These are phyloP conservation scores for Solanum phureja DNA, from an alignment of 257 asterid species.

Conservation along the genomic window DNA sequence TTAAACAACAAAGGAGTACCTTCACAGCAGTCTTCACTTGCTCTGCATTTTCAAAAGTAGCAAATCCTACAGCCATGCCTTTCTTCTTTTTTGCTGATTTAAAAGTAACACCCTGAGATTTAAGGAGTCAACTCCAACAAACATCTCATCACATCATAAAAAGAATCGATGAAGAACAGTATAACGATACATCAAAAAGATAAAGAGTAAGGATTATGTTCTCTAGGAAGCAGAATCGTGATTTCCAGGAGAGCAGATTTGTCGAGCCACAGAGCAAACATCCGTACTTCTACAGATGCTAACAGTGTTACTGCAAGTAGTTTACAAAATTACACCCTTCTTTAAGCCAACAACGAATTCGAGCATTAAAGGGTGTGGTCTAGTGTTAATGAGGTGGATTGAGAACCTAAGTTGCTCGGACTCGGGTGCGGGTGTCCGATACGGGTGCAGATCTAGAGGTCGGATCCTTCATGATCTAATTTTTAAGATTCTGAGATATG, in stretches of 20 bases:
- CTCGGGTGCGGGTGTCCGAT: too few species aligned
- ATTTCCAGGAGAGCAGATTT: not conserved
- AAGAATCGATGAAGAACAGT: not conserved
- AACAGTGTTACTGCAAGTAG: not conserved
- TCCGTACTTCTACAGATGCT: not conserved
- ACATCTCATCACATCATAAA: not conserved
- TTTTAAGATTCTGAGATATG: too few species aligned
- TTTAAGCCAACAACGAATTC: not conserved
- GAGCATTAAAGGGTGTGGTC: not conserved
- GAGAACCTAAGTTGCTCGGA: not conserved
- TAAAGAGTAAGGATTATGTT: not conserved
- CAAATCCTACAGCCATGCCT: conserved; percentile 92
- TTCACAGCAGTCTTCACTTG: conserved; percentile 44
- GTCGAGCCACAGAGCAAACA: not conserved
- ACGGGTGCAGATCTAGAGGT: too few species aligned
- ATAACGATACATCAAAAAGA: not conserved
- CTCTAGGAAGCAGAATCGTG: not conserved
- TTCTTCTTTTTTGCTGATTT: conserved; percentile 90
- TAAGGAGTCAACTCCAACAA: not conserved
- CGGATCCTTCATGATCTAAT: too few species aligned
- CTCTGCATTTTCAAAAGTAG: conserved; percentile 53
- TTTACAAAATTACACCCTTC: not conserved
- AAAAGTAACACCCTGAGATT: conserved; percentile 46
- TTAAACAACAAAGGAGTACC: conserved; percentile 27
- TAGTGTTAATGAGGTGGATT: not conserved